Evolutionary conservation across 257 asterid genomes (phyloP).

Genomic region (Ligustrum vulgare): DNA sequence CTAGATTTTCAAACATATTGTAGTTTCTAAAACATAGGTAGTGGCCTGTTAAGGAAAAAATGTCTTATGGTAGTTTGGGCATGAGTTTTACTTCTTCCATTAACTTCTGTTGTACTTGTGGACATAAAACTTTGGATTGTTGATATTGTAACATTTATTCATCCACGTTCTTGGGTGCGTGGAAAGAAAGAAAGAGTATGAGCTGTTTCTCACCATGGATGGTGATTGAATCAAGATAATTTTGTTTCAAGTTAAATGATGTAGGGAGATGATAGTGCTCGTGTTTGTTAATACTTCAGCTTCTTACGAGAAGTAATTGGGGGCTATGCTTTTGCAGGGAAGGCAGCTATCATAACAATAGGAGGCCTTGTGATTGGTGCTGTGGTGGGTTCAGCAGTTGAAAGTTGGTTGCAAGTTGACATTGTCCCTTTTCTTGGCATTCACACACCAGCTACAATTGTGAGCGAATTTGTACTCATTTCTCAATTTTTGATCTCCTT

Average conservation of each 20-base stretch:
- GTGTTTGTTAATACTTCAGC: neutral
- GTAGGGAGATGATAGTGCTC: neutral
- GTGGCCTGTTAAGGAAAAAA: neutral
- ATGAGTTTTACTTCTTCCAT: neutral
- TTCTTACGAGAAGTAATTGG: conserved; percentile 1
- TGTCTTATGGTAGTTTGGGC: neutral
- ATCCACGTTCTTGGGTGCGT: neutral
- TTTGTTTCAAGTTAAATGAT: neutral
- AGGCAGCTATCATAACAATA: conserved; percentile 79
- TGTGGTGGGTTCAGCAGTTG: conserved; percentile 91
- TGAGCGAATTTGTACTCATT: conserved; percentile 80
- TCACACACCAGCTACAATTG: conserved; percentile 81
- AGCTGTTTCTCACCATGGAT: neutral
- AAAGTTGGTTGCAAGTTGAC: conserved; percentile 94
- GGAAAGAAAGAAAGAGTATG: neutral
- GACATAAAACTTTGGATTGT: neutral
- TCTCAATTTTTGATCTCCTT: conserved; percentile 86
- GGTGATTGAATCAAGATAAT: neutral
- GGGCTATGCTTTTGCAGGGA: conserved; percentile 55
- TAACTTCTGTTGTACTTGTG: neutral
- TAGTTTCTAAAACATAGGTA: neutral
- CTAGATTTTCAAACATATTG: neutral
- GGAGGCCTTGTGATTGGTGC: conserved; percentile 99
- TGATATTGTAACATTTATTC: neutral
- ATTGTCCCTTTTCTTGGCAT: conserved; percentile 90